Evolutionary conservation across 106 monocot species (phyloP).

Genomic region (Acorus calamus): DNA sequence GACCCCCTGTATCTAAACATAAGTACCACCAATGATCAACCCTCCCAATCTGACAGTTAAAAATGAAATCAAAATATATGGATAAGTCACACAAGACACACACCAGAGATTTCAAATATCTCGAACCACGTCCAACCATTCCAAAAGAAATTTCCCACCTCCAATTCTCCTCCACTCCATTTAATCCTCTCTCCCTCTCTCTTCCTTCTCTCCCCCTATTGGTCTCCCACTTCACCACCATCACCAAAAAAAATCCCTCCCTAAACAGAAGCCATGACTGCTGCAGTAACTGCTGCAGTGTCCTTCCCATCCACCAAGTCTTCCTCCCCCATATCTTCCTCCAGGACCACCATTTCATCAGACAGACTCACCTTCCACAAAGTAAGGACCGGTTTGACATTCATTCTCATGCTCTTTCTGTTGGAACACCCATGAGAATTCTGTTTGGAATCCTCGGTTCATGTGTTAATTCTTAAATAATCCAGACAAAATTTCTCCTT

Average conservation of each 20-base stretch:
- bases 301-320: constrained; percentile 39
- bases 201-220: neutral
- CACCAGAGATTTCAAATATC: no score
- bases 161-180: constrained; percentile 13
- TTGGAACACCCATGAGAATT: no score
- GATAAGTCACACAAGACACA: no score
- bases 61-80: no score
- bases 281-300: constrained; percentile 45
- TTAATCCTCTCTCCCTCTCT: no score
- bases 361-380: constrained; percentile 29
- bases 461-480: no score
- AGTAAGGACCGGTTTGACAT: constrained; percentile 2
- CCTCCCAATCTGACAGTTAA: no score
- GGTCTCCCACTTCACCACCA: neutral
- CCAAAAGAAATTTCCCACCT: neutral
- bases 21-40: no score
- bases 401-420: neutral
- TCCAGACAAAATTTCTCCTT: no score
- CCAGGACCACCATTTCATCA: constrained; percentile 20
- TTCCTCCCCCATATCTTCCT: constrained; percentile 21
- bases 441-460: no score
- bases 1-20: no score
- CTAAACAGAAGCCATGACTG: neutral
- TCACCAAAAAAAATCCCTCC: constrained; percentile 23
- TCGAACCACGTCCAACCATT: no score